A percentile compares a stretch with the other conserved stretches of the same genome.
Conservation (phyloP, 352 stramenopile genomes). For the Phytophthora sp. region DNA sequence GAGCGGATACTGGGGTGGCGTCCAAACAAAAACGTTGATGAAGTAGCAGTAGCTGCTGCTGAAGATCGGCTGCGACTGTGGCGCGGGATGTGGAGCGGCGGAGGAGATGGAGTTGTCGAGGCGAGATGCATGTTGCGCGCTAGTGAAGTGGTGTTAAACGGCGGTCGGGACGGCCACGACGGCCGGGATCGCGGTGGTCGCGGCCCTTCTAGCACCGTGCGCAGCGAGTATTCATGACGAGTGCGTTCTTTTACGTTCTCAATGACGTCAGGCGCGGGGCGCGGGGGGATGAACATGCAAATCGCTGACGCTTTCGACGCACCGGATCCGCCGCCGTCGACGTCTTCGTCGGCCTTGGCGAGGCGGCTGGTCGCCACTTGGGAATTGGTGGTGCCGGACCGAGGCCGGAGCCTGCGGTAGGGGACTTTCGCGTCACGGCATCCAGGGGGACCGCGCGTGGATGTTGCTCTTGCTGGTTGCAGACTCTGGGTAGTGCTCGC, state of each 20-base stretch:
- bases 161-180: not conserved
- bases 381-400: not conserved
- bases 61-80: no score
- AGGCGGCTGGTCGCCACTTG: no score
- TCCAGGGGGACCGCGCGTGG: no score
- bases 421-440: no score
- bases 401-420: not conserved
- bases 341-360: not conserved
- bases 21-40: no score
- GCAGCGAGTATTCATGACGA: slow-evolving; percentile 21
- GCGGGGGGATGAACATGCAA: slow-evolving; percentile 19
- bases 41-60: no score
- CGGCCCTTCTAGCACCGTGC: not conserved
- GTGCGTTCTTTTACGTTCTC: slow-evolving; percentile 32
- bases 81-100: no score
- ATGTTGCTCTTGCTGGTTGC: no score
- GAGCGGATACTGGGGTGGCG: no score
- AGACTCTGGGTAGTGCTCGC: no score
- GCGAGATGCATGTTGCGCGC: not conserved
- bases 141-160: not conserved
- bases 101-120: not conserved
- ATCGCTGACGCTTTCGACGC: slow-evolving; percentile 17
- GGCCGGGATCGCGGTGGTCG: not conserved
- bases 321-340: not conserved
- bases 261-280: slow-evolving; percentile 26